Evolutionary conservation across 2,329 filamentous ascomycete species (phyloP).

Genomic region (Samsoniella hepiali): DNA sequence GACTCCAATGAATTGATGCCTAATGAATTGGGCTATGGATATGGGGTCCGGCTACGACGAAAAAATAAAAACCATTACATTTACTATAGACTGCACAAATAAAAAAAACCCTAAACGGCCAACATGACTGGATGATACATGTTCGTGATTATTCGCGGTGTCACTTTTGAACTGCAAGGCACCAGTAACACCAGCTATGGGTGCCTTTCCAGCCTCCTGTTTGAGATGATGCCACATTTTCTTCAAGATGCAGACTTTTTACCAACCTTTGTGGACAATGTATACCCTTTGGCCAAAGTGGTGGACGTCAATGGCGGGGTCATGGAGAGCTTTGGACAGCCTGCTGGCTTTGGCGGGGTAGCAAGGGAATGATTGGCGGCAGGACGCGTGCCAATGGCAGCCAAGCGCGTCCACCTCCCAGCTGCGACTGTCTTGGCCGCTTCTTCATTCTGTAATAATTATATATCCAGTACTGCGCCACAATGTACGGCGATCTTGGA

Average conservation of each 20-base stretch:
- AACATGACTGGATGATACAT: background rate
- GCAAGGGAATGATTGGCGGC: constrained; percentile 19
- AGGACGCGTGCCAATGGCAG: constrained; percentile 18
- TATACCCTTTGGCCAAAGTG: background rate
- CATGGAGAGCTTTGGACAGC: background rate
- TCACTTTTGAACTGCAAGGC: background rate
- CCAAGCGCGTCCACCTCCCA: constrained; percentile 4
- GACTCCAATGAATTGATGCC: constrained; percentile 24
- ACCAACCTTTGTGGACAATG: background rate
- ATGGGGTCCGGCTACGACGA: constrained; percentile 19
- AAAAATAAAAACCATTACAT: constrained; percentile 18
- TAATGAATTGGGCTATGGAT: constrained; percentile 18
- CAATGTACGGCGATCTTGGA: constrained; percentile 84
- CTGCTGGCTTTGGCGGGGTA: constrained; percentile 20
- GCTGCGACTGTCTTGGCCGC: background rate
- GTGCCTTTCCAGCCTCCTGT: too few species aligned
- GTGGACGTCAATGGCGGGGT: constrained; percentile 9
- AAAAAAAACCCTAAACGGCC: constrained; percentile 10
- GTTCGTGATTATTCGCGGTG: background rate
- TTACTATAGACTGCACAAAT: constrained; percentile 20
- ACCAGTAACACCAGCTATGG: too few species aligned
- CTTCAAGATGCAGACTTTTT: background rate
- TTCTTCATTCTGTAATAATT: background rate
- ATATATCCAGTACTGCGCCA: constrained; percentile 2
- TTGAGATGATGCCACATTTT: background rate